A percentile compares a stretch with the other conserved stretches of the same genome.
Evolutionary conservation across 805 yeast genomes (phyloP).

Genomic region (Cyberlindnera maritima): DNA sequence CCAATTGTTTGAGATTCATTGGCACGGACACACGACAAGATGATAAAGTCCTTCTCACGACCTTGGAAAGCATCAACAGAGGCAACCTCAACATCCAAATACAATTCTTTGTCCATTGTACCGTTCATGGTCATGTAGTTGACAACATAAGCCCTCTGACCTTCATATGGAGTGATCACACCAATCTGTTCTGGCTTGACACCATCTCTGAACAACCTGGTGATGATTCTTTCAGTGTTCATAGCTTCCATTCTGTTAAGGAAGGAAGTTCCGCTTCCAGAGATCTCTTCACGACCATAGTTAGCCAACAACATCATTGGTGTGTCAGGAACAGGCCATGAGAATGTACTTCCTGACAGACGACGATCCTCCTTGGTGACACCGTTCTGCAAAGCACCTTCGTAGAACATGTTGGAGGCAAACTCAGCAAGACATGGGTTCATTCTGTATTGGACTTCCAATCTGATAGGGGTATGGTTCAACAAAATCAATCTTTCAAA

Average conservation of each 20-base stretch:
- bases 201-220: conserved; percentile 72
- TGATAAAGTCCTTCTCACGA: conserved; percentile 78
- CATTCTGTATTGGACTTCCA: conserved; percentile 95
- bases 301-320: conserved; percentile 98
- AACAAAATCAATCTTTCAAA: conserved; percentile 81
- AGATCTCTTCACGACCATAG: conserved; percentile 84
- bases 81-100: conserved; percentile 77
- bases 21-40: conserved; percentile 80
- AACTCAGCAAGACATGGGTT: conserved; percentile 85
- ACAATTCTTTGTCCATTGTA: conserved; percentile 59
- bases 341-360: conserved; percentile 56
- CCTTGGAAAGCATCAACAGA: conserved; percentile 97
- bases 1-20: conserved; percentile 76
- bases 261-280: conserved; percentile 76
- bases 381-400: conserved; percentile 89
- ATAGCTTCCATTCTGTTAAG: conserved; percentile 87
- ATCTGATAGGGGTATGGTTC: conserved; percentile 80
- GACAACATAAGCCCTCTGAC: conserved; percentile 79
- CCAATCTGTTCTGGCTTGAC: conserved; percentile 82
- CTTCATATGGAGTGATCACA: conserved; percentile 92
- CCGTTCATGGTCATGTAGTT: conserved; percentile 78
- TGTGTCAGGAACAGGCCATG: conserved; percentile 82
- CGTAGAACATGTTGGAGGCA: conserved; percentile 89
- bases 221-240: conserved; percentile 78
- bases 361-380: conserved; percentile 74